Percentiles rank a stretch among this genome's conserved stretches.
These are phyloP conservation scores for Glycine tomentella DNA, from an alignment of 306 rosid genomes.

Conservation along the genomic window DNA sequence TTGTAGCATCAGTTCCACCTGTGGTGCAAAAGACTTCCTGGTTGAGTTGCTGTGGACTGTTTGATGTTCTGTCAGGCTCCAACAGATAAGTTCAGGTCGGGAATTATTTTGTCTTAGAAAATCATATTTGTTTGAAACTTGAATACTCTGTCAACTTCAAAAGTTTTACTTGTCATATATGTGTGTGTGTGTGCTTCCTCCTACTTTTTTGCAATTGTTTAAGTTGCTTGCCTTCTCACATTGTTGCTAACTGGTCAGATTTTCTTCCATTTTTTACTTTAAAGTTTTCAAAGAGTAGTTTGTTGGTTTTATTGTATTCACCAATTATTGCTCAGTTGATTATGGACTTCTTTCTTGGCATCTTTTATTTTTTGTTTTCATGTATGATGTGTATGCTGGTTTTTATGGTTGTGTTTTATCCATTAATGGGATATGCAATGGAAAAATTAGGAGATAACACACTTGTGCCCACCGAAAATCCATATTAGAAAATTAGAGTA, in stretches of 20 bases:
- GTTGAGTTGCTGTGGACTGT: conserved; percentile 86
- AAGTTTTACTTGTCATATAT: neutral
- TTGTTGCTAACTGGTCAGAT: conserved; percentile 17
- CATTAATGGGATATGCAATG: neutral
- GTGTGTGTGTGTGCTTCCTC: neutral
- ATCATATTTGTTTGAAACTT: conserved; percentile 13
- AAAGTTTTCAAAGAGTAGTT: conserved; percentile 22
- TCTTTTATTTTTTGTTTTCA: conserved; percentile 25
- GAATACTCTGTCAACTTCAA: conserved; percentile 27
- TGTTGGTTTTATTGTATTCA: neutral
- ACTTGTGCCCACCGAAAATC: conserved; percentile 7
- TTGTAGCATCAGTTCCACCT: conserved; percentile 55
- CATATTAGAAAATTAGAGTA: conserved; percentile 12
- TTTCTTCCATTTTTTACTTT: neutral
- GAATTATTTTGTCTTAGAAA: conserved; percentile 29
- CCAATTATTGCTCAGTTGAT: conserved; percentile 17
- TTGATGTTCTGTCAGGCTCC: conserved; percentile 69
- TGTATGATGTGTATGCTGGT: conserved; percentile 17
- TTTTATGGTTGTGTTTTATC: conserved; percentile 1
- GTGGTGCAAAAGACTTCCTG: conserved; percentile 61
- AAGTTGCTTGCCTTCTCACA: conserved; percentile 6
- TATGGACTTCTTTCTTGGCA: neutral
- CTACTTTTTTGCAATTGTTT: conserved; percentile 7
- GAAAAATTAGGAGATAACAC: neutral
- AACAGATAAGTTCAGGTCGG: conserved; percentile 77